Conservation (phyloP, 768 basidiomycete genomes). For the Hygrophorus pudorinus region DNA sequence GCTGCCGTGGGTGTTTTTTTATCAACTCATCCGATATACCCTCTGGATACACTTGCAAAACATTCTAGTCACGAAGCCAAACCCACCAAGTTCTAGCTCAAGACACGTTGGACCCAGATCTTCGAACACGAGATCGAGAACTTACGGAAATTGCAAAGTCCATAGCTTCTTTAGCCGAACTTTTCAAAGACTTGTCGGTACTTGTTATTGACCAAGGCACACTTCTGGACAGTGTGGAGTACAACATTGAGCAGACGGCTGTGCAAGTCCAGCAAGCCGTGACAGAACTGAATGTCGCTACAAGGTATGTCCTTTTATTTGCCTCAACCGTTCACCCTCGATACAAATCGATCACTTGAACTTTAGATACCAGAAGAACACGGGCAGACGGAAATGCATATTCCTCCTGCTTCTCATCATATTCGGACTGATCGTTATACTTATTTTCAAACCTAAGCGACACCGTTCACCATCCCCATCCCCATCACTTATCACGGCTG, state of each 20-base stretch:
- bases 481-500: conserved; percentile 15
- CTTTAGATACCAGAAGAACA: conserved; percentile 83
- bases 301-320: conserved; percentile 41
- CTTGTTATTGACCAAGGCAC: conserved; percentile 98
- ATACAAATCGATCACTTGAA: conserved; percentile 4
- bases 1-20: conserved; percentile 55
- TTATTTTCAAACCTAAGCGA: conserved; percentile 87
- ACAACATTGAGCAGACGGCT: conserved; percentile 91
- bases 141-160: conserved; percentile 86
- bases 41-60: conserved; percentile 7
- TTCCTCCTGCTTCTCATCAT: conserved; percentile 87
- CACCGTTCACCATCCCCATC: conserved; percentile 26
- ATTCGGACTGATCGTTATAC: conserved; percentile 73
- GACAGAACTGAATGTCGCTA: conserved; percentile 74
- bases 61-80: conserved; percentile 25
- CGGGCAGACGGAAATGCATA: conserved; percentile 88
- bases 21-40: conserved; percentile 9
- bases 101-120: conserved; percentile 28
- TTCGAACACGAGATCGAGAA: conserved; percentile 50
- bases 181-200: conserved; percentile 90
- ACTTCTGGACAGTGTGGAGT: conserved; percentile 91
- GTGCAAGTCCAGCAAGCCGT: conserved; percentile 76
- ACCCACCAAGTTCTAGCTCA: conserved; percentile 24
- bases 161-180: conserved; percentile 83
- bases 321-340: conserved; percentile 3